Evolutionary conservation across 2,329 filamentous ascomycete genomes (phyloP), one percentile per base, ranked within the genome.

Genomic region (Calonectria pseudoreteaudii): DNA sequence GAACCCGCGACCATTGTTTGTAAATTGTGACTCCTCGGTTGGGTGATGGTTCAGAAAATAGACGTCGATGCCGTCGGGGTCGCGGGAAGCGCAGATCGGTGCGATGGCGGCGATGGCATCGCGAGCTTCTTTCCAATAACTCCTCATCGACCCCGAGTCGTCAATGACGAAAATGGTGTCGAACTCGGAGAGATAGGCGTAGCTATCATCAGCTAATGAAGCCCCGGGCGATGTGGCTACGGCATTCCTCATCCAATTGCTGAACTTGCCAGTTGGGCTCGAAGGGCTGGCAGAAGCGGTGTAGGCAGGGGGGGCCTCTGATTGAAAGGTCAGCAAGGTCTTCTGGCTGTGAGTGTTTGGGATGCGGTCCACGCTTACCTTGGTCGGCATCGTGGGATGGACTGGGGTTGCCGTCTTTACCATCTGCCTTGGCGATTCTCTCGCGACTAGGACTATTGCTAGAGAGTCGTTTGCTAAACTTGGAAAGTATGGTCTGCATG

Each of bases 121-220:
- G 31, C 89, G 86, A 0, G 94, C 94, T 83, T 98, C 94, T 16
- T 86, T 84, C 96, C 96, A 98, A 28, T 89, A 90, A n/a, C 86
- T 82, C 1, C 88, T 87, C 96, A 98, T 98, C 79, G 93, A 96
- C 7, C 92, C 91, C n/a, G 93, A 95, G 86, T 98, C 96, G 82
- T 98, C 96, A 81, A 98, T 95, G 1, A 98, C 86, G 83, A 98
- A 96, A 70, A 96, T 86, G 38, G 95, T 98, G 85, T 98, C 95
- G 82, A 98, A 98, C 20, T 88, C 88, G 52, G 86, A 83, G 7
- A 98, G 91, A 82, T 98, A 98, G 2, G 92, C 90, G 82, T 94
- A 97, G 2, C 88, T 90, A 79, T 95, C 93, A 77, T 95, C 92
- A 28, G 85, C 84, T 11, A 83, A 84, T 9, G 74, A 78, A 23